These are phyloP conservation scores for Xylaria telfairii DNA, from an alignment of 495 filamentous ascomycete genomes.

Conservation along the genomic window DNA sequence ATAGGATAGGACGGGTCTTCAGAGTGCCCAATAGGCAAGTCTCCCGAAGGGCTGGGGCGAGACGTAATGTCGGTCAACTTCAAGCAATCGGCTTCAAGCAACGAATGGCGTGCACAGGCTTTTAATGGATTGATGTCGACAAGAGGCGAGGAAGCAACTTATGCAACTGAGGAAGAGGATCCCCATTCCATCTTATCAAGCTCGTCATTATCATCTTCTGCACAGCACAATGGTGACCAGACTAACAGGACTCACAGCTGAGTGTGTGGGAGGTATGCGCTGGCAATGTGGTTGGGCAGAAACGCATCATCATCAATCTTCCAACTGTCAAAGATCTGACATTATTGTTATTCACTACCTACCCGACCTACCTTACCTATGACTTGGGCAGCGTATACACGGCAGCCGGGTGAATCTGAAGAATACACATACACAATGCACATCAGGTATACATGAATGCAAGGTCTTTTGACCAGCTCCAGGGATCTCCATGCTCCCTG, in stretches of 20 bases:
- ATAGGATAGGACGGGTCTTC: not conserved
- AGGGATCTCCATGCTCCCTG: not conserved
- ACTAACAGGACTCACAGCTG: slow-evolving; percentile 2
- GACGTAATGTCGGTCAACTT: slow-evolving; percentile 10
- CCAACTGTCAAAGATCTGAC: not conserved
- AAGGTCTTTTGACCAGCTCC: not conserved
- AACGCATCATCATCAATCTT: slow-evolving; percentile 30
- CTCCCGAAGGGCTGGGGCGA: slow-evolving; percentile 19
- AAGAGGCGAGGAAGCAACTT: slow-evolving; percentile 10
- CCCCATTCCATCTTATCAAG: slow-evolving; percentile 21
- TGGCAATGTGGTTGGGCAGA: slow-evolving; percentile 46
- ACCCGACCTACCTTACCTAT: slow-evolving; percentile 9
- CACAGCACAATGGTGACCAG: not conserved
- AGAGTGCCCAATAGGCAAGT: slow-evolving; percentile 18
- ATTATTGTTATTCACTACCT: not conserved
- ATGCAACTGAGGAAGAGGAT: slow-evolving; percentile 15
- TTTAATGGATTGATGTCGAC: slow-evolving; percentile 8
- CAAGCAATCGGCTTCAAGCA: slow-evolving; percentile 14
- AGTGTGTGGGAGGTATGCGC: slow-evolving; percentile 37
- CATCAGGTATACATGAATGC: not conserved
- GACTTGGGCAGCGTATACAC: not conserved
- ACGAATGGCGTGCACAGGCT: slow-evolving; percentile 18
- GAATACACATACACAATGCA: slow-evolving; percentile 11
- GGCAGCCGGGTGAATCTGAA: not conserved
- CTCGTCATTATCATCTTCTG: not conserved